These are phyloP conservation scores for Mollisiaceae sp. DNA, from an alignment of 2,329 filamentous ascomycete species.

Conservation along the genomic window DNA sequence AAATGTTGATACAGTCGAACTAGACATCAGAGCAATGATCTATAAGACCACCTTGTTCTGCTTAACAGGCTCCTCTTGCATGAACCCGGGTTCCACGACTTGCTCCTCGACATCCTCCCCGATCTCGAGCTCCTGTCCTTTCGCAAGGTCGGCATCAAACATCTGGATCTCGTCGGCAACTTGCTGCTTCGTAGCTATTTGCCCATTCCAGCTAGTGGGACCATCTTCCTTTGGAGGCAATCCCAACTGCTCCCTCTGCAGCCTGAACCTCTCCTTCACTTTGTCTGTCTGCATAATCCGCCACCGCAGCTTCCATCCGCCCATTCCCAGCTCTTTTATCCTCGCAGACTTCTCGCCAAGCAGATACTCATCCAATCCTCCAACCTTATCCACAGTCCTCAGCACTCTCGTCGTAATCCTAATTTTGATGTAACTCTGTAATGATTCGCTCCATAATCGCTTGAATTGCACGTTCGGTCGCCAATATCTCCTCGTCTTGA, in stretches of 20 bases:
- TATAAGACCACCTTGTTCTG: slow-evolving; percentile 35
- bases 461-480: slow-evolving; percentile 70
- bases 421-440: slow-evolving; percentile 68
- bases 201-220: slow-evolving; percentile 45
- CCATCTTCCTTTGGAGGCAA: slow-evolving; percentile 56
- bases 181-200: slow-evolving; percentile 42
- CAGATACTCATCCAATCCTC: slow-evolving; percentile 90
- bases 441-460: slow-evolving; percentile 66
- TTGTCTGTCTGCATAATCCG: slow-evolving; percentile 79
- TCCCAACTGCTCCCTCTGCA: slow-evolving; percentile 69
- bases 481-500: slow-evolving; percentile 76
- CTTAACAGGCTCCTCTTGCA: slow-evolving; percentile 44
- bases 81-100: slow-evolving; percentile 44
- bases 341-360: slow-evolving; percentile 78
- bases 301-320: slow-evolving; percentile 91
- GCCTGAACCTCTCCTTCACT: slow-evolving; percentile 69
- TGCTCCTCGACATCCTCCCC: slow-evolving; percentile 49
- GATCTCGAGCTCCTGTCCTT: slow-evolving; percentile 42
- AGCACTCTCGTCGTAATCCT: slow-evolving; percentile 73
- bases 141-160: slow-evolving; percentile 51
- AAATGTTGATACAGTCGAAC: slow-evolving; percentile 16
- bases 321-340: slow-evolving; percentile 84
- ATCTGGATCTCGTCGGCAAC: slow-evolving; percentile 45
- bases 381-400: slow-evolving; percentile 79
- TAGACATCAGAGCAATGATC: slow-evolving; percentile 13